Evolutionary conservation across 2,329 filamentous ascomycete species (phyloP).

Genomic region (Penicillium sp.): DNA sequence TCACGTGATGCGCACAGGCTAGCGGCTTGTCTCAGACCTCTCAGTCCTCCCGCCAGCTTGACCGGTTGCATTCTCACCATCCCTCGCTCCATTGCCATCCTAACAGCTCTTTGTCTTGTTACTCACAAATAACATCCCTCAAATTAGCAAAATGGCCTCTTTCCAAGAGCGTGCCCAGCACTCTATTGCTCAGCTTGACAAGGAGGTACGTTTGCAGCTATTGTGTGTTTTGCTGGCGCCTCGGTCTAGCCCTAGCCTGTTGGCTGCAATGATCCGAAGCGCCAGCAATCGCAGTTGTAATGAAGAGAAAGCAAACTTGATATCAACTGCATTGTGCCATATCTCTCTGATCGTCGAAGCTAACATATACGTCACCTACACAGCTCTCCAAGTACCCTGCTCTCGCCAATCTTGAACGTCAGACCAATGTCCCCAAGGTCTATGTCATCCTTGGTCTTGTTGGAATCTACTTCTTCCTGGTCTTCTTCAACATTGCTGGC

Average conservation of each 20-base stretch:
- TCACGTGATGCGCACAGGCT: slow-evolving; percentile 24
- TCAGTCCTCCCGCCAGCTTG: slow-evolving; percentile 22
- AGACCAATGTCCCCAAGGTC: slow-evolving; percentile 65
- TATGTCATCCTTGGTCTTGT: slow-evolving; percentile 62
- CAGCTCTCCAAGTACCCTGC: slow-evolving; percentile 64
- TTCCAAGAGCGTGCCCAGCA: slow-evolving; percentile 62
- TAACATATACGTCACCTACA: not conserved
- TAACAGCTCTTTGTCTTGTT: slow-evolving; percentile 8
- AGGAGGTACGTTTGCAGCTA: slow-evolving; percentile 53
- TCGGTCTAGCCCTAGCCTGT: slow-evolving; percentile 17
- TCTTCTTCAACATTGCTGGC: slow-evolving; percentile 69
- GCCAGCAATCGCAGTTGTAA: not conserved
- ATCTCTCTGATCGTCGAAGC: not conserved
- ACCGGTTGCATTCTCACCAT: slow-evolving; percentile 27
- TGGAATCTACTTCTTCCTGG: slow-evolving; percentile 65
- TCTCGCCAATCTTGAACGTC: slow-evolving; percentile 65
- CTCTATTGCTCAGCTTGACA: slow-evolving; percentile 64
- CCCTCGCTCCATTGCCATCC: slow-evolving; percentile 22
- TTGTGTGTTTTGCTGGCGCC: slow-evolving; percentile 24
- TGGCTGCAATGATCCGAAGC: not conserved
- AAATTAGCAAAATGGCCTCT: slow-evolving; percentile 37
- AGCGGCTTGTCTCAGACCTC: slow-evolving; percentile 17
- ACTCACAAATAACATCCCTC: slow-evolving; percentile 1
- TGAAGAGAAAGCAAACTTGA: not conserved
- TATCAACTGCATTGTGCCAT: not conserved